Evolutionary conservation across 2,329 filamentous ascomycete species (phyloP), one percentile per base, ranked within the genome.

Genomic region (Plectosphaerella plurivora): DNA sequence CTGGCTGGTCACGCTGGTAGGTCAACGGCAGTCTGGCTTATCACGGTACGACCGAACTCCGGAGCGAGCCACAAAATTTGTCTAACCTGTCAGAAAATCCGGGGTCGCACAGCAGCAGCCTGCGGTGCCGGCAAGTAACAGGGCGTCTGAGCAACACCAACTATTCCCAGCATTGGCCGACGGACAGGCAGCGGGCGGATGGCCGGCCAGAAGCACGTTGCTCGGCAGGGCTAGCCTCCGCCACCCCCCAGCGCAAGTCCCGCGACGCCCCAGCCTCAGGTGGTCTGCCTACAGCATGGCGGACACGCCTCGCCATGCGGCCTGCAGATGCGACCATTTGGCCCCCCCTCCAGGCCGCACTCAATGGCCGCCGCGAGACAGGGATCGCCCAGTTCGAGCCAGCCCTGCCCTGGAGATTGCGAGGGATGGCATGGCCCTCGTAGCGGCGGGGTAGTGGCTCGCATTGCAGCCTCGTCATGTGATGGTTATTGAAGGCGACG

Each of bases 391-490:
- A 24, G 20, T 35, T 41, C 39, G n/a, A n/a, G 28, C 16, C 28
- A 41, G 47, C 28, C 28, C 35, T 48, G 46, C 33, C 18, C 47
- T 39, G 16, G 47, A 44, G 41, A 44, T 44, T 18, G 41, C 41
- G 41, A 44, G 41, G 16, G 18, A 18, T 44, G 41, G 22, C 22
- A 22, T 22, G 22, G 22, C 22, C 18, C 41, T 44, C n/a, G 18
- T 16, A 20, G n/a, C 41, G 11, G 48, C 44, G 48, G 28, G 48
- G 33, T 44, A 41, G 37, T 50, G n/a, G 18, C 48, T 24, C 48
- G 48, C 48, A 50, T 50, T 50, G 48, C 48, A 50, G 48, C 39
- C 37, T 16, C 48, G 48, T 50, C 48, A 50, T 50, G 48, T 50
- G 48, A 50, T 50, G 39, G 39, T 15, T 28, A 18, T 37, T 37